These are phyloP conservation scores for Colletotrichum chrysophilum DNA, from an alignment of 2,329 filamentous ascomycete species.

Conservation along the genomic window DNA sequence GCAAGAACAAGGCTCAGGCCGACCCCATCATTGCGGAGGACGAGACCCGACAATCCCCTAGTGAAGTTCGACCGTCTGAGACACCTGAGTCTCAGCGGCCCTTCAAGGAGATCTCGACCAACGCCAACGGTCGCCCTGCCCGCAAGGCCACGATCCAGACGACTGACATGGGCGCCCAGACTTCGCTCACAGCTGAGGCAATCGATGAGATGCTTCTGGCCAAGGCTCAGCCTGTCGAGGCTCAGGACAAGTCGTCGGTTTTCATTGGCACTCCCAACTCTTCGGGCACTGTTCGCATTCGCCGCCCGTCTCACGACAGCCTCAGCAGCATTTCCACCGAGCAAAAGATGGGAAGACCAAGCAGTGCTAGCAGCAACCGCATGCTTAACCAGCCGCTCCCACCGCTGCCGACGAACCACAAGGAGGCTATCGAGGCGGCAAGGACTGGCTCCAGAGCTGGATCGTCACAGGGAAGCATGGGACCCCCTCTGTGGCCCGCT, in stretches of 20 bases:
- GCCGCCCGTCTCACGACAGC: constrained; percentile 53
- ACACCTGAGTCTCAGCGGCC: constrained; percentile 62
- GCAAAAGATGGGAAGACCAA: constrained; percentile 56
- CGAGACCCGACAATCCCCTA: constrained; percentile 61
- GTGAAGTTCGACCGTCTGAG: constrained; percentile 42
- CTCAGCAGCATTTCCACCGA: constrained; percentile 42
- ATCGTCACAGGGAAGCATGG: constrained; percentile 70
- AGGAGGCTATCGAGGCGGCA: constrained; percentile 82
- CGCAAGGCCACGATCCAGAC: constrained; percentile 50
- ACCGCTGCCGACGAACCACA: constrained; percentile 83
- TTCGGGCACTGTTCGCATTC: constrained; percentile 46
- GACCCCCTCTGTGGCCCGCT: constrained; percentile 82
- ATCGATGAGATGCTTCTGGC: constrained; percentile 78
- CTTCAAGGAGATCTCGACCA: constrained; percentile 68
- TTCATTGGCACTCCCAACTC: constrained; percentile 42
- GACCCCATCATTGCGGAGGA: constrained; percentile 67
- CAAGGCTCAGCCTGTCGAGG: constrained; percentile 40
- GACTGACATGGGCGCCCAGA: constrained; percentile 80
- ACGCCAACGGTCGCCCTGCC: constrained; percentile 46
- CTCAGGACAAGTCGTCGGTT: constrained; percentile 36
- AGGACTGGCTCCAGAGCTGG: constrained; percentile 64
- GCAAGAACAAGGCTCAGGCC: constrained; percentile 41
- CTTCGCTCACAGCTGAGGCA: constrained; percentile 78
- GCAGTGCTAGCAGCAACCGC: constrained; percentile 73
- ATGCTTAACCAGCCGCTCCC: constrained; percentile 55